A percentile compares a stretch with the other conserved stretches of the same genome.
These are phyloP conservation scores for Tetracladium marchalianum DNA, from an alignment of 495 filamentous ascomycete species.

Conservation along the genomic window DNA sequence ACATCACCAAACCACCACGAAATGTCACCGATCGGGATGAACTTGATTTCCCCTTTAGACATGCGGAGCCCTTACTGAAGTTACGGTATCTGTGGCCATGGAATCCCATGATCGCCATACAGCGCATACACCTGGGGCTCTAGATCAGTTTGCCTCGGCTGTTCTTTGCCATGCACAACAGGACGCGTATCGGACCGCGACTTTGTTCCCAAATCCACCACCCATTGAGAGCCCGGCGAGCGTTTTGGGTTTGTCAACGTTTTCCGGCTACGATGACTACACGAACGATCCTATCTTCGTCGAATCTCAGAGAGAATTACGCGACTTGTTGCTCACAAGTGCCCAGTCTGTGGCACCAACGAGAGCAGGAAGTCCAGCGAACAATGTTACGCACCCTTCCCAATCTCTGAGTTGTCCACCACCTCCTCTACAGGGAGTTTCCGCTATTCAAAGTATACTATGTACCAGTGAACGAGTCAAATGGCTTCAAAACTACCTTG, in stretches of 20 bases:
- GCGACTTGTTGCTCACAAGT: slow-evolving; percentile 14
- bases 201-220: too few species aligned
- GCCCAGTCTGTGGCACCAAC: slow-evolving; percentile 14
- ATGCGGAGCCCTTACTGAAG: too few species aligned
- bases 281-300: slow-evolving; percentile 5
- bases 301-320: slow-evolving; percentile 12
- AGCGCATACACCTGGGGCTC: too few species aligned
- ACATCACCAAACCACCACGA: too few species aligned
- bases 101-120: too few species aligned
- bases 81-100: too few species aligned
- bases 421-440: neutral
- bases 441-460: slow-evolving; percentile 3
- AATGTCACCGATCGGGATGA: too few species aligned
- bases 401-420: neutral
- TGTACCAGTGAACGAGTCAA: slow-evolving; percentile 11
- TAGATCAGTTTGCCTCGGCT: too few species aligned
- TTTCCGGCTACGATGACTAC: slow-evolving; percentile 5
- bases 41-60: too few species aligned
- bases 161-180: too few species aligned
- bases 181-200: too few species aligned
- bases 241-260: neutral
- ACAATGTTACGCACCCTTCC: neutral
- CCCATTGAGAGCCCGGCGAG: too few species aligned
- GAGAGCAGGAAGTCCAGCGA: slow-evolving; percentile 1
- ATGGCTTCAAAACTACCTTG: slow-evolving; percentile 33